Conservation (phyloP, 2,329 filamentous ascomycete species). For the Alternaria postmessia region DNA sequence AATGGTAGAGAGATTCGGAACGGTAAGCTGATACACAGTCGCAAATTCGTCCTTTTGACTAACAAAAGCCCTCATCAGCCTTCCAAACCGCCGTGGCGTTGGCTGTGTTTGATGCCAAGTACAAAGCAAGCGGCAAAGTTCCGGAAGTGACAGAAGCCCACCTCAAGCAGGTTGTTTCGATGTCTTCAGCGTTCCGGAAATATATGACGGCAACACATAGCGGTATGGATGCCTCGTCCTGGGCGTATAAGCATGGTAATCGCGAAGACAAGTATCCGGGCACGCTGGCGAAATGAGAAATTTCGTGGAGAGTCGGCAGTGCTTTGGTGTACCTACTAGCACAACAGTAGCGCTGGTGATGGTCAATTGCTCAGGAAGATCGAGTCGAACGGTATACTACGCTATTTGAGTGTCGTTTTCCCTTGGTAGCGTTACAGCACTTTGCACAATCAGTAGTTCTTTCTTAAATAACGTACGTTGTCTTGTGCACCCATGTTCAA, state of each 20-base stretch:
- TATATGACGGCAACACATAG: conserved; percentile 16
- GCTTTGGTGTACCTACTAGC: background rate
- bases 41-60: no score
- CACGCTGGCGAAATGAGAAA: background rate
- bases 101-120: no score
- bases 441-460: background rate
- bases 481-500: background rate
- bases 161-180: conserved; percentile 18
- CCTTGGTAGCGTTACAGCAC: background rate
- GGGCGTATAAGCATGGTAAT: conserved; percentile 11
- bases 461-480: background rate
- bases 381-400: background rate
- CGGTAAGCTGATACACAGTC: background rate
- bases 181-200: conserved; percentile 18
- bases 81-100: no score
- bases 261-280: conserved; percentile 5
- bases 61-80: no score
- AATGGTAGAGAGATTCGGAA: background rate
- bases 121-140: background rate
- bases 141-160: conserved; percentile 10
- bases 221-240: conserved; percentile 10
- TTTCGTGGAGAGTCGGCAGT: background rate
- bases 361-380: background rate
- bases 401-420: background rate
- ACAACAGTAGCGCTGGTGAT: background rate